A percentile compares a stretch with the other conserved stretches of the same genome.
These are phyloP conservation scores for Fusarium sp. DNA, from an alignment of 2,329 filamentous ascomycete genomes.

Conservation along the genomic window DNA sequence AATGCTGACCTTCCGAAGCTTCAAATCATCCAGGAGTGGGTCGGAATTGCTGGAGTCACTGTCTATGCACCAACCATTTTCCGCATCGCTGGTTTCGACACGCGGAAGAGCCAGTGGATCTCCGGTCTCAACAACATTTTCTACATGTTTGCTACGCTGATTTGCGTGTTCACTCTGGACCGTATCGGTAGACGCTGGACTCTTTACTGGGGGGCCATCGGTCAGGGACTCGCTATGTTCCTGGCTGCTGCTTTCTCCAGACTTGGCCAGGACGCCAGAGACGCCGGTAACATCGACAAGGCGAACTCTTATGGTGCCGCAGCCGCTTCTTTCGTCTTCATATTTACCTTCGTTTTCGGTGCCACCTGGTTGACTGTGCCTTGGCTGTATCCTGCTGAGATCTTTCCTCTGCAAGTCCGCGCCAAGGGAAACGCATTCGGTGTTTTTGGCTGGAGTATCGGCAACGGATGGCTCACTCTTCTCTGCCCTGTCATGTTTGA, in stretches of 20 bases:
- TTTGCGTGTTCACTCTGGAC: conserved; percentile 80
- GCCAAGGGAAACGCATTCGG: conserved; percentile 84
- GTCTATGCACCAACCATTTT: conserved; percentile 74
- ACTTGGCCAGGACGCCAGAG: conserved; percentile 67
- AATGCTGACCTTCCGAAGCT: background rate
- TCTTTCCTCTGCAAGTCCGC: conserved; percentile 79
- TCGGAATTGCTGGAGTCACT: conserved; percentile 76
- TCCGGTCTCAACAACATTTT: conserved; percentile 68
- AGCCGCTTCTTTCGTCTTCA: conserved; percentile 79
- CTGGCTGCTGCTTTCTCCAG: conserved; percentile 67
- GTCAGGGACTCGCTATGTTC: conserved; percentile 77
- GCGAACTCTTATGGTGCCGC: conserved; percentile 72
- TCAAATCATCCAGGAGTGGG: conserved; percentile 43
- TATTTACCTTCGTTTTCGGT: conserved; percentile 61
- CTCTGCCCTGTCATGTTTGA: conserved; percentile 63
- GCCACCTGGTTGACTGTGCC: conserved; percentile 68
- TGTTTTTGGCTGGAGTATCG: conserved; percentile 82
- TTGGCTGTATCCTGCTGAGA: conserved; percentile 79
- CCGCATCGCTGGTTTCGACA: conserved; percentile 75
- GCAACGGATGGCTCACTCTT: conserved; percentile 75
- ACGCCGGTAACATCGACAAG: conserved; percentile 60
- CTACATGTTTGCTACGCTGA: conserved; percentile 74
- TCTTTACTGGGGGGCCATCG: conserved; percentile 76
- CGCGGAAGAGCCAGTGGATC: conserved; percentile 75
- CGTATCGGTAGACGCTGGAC: conserved; percentile 79